phyloP scores from a whole-genome alignment of 1,284 basidiomycete species.

The Ceratobasidium sp. region DNA sequence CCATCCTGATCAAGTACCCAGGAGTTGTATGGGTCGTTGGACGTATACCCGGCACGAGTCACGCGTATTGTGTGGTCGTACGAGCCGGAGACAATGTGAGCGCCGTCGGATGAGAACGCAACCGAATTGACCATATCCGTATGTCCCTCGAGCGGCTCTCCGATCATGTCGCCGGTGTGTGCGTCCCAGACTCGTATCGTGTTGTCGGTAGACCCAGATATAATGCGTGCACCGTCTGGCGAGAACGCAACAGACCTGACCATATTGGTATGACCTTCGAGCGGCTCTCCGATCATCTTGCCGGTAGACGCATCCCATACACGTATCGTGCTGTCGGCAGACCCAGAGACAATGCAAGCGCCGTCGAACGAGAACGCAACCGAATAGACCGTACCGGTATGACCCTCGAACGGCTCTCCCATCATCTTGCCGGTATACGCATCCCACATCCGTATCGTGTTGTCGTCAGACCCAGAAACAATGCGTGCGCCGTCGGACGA shows the following conservation, averaged over 20 bases:
- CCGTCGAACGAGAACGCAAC: slow-evolving; percentile 39
- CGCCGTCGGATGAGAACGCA: too few relatives aligned
- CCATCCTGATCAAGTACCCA: not conserved
- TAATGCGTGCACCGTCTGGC: slow-evolving; percentile 16
- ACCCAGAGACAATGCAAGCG: slow-evolving; percentile 27
- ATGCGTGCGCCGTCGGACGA: slow-evolving; percentile 5
- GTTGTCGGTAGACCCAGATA: slow-evolving; percentile 9
- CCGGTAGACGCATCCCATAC: slow-evolving; percentile 25
- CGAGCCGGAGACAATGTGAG: too few relatives aligned
- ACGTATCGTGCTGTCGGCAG: slow-evolving; percentile 19
- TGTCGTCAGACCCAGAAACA: not conserved
- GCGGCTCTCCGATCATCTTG: not conserved
- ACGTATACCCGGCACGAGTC: too few relatives aligned
- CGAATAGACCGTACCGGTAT: not conserved
- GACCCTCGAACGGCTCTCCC: not conserved
- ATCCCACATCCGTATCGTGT: slow-evolving; percentile 2
- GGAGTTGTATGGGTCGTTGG: too few relatives aligned
- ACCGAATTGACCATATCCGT: too few relatives aligned
- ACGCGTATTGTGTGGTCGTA: too few relatives aligned
- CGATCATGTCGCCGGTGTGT: slow-evolving; percentile 3
- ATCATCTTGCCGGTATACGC: not conserved
- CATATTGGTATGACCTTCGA: slow-evolving; percentile 9
- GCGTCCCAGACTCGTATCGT: slow-evolving; percentile 32
- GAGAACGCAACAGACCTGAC: slow-evolving; percentile 29
- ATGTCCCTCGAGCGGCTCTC: not conserved